Percentiles rank a stretch among this genome's conserved stretches.
These are phyloP conservation scores for Aplosporella prunicola DNA, from an alignment of 2,329 filamentous ascomycete genomes.

Conservation along the genomic window DNA sequence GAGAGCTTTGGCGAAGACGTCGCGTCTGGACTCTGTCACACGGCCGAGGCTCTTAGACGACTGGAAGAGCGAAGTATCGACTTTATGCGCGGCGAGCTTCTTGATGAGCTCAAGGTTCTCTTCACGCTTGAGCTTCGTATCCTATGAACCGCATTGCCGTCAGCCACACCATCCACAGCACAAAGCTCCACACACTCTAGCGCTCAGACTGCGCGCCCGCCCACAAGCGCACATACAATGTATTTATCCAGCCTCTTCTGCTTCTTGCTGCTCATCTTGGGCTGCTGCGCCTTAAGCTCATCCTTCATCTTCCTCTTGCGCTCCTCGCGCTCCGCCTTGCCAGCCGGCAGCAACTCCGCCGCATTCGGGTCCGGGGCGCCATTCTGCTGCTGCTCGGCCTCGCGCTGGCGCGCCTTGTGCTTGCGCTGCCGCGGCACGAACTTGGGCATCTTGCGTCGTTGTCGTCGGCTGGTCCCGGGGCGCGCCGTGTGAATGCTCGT, in stretches of 20 bases:
- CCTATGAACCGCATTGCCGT: slow-evolving; percentile 32
- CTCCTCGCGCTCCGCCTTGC: slow-evolving; percentile 45
- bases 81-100: slow-evolving; percentile 66
- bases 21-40: slow-evolving; percentile 59
- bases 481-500: too few species aligned
- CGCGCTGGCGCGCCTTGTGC: slow-evolving; percentile 55
- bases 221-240: slow-evolving; percentile 37
- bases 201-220: too few species aligned
- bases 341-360: slow-evolving; percentile 35
- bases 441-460: slow-evolving; percentile 30
- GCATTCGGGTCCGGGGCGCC: slow-evolving; percentile 44
- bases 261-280: slow-evolving; percentile 54
- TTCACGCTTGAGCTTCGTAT: slow-evolving; percentile 89
- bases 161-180: neutral
- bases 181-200: neutral
- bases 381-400: slow-evolving; percentile 35
- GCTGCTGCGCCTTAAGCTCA: slow-evolving; percentile 43
- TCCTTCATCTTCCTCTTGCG: slow-evolving; percentile 43
- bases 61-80: slow-evolving; percentile 72
- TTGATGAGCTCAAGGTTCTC: slow-evolving; percentile 78
- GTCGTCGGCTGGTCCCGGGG: too few species aligned
- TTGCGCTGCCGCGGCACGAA: slow-evolving; percentile 48
- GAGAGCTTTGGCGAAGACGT: slow-evolving; percentile 55
- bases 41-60: slow-evolving; percentile 72
- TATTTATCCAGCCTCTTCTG: slow-evolving; percentile 61